phyloP scores from a whole-genome alignment of 1,139 yeast genomes.

The Torulaspora pretoriensis region DNA sequence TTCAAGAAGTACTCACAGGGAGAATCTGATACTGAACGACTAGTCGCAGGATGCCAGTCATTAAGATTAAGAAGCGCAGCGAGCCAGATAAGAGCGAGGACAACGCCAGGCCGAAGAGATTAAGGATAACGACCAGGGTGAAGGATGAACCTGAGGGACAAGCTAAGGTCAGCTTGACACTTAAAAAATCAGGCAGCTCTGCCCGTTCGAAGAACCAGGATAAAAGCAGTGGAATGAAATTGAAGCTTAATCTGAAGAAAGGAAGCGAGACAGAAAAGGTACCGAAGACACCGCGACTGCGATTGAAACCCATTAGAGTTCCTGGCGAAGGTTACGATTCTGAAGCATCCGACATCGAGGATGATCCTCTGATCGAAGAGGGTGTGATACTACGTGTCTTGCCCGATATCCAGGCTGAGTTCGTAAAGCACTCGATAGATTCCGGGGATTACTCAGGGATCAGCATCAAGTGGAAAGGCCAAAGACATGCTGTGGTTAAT shows the following conservation, averaged over 20 bases:
- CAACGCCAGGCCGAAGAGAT: conserved; percentile 27
- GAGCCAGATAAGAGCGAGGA: conserved; percentile 19
- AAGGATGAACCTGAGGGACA: conserved; percentile 17
- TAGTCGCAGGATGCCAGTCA: conserved; percentile 22
- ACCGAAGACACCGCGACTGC: conserved; percentile 52
- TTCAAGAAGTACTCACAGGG: background rate
- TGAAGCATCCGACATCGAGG: conserved; percentile 94
- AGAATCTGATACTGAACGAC: background rate
- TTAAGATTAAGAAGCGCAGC: conserved; percentile 34
- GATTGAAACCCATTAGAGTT: conserved; percentile 77
- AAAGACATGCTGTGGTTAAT: conserved; percentile 66
- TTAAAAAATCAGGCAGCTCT: conserved; percentile 23
- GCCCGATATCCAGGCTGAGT: conserved; percentile 63
- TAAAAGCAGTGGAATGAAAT: conserved; percentile 22
- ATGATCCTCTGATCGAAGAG: conserved; percentile 87
- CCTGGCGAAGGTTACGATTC: conserved; percentile 97
- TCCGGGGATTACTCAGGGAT: conserved; percentile 74
- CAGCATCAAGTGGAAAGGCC: conserved; percentile 69
- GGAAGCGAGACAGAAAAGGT: conserved; percentile 22
- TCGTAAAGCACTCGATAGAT: conserved; percentile 73
- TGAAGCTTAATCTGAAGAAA: conserved; percentile 34
- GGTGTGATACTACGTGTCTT: conserved; percentile 76
- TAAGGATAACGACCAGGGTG: conserved; percentile 27
- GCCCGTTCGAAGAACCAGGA: conserved; percentile 9
- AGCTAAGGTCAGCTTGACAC: conserved; percentile 33